phyloP scores from a whole-genome alignment of 495 filamentous ascomycete species.

The Saxispiralis lemnorum region DNA sequence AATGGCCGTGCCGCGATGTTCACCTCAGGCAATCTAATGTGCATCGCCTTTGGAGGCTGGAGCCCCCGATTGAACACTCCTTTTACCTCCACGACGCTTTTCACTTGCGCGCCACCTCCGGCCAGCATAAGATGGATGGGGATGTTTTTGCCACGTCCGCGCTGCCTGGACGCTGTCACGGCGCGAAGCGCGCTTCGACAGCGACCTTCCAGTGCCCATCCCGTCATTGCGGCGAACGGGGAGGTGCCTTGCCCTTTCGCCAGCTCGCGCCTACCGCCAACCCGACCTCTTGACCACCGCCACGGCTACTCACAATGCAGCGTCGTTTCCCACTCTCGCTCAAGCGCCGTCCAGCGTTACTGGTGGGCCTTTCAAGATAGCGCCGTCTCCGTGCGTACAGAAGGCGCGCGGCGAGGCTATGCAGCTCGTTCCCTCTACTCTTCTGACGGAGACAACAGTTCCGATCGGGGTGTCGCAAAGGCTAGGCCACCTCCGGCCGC shows the following conservation, averaged over 20 bases:
- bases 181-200: neutral
- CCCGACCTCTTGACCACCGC: conserved; percentile 2
- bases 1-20: no score
- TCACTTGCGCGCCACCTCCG: no score
- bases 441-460: no score
- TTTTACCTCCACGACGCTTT: no score
- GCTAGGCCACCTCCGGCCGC: no score
- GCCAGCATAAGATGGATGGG: neutral
- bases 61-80: no score
- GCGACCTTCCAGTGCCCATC: neutral
- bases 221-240: neutral
- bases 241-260: neutral
- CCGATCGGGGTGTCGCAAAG: no score
- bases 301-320: conserved; percentile 8
- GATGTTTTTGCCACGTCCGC: conserved; percentile 1
- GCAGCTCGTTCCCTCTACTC: neutral
- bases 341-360: neutral
- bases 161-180: neutral
- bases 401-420: neutral
- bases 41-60: no score
- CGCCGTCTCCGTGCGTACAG: neutral
- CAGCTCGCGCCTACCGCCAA: neutral
- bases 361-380: neutral
- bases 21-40: no score
- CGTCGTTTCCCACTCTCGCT: neutral